Conservation (phyloP, 2,329 filamentous ascomycete genomes). For the Capronia coronata region DNA sequence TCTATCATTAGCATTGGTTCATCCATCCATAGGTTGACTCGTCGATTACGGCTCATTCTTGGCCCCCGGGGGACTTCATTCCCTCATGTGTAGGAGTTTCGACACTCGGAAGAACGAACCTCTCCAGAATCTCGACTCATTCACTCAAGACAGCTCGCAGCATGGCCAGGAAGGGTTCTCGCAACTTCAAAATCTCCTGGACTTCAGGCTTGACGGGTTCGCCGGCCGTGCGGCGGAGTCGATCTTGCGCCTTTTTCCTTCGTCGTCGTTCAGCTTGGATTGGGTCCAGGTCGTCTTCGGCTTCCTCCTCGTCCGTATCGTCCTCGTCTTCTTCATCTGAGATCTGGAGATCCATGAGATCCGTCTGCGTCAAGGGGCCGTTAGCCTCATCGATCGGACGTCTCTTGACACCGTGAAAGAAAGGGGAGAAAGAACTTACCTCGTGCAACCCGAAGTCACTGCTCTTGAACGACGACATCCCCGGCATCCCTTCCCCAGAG, state of each 20-base stretch:
- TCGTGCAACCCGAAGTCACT: conserved; percentile 86
- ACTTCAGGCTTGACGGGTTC: conserved; percentile 76
- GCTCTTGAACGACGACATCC: conserved; percentile 58
- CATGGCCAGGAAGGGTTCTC: conserved; percentile 74
- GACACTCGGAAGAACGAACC: too few relatives aligned
- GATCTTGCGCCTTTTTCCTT: conserved; percentile 69
- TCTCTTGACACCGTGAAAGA: neutral
- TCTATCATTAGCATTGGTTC: too few relatives aligned
- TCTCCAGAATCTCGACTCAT: too few relatives aligned
- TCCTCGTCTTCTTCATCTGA: conserved; percentile 64
- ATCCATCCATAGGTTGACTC: too few relatives aligned
- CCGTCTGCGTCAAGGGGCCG: conserved; percentile 41
- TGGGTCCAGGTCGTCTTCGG: conserved; percentile 74
- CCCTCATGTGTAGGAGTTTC: too few relatives aligned
- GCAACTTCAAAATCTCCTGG: conserved; percentile 71
- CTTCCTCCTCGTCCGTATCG: conserved; percentile 57
- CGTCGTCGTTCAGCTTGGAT: conserved; percentile 79
- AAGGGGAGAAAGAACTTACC: conserved; percentile 38
- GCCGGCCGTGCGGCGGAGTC: conserved; percentile 70
- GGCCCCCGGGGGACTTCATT: too few relatives aligned
- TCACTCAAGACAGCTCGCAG: conserved; percentile 72
- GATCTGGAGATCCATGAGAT: conserved; percentile 78
- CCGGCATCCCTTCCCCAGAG: conserved; percentile 48
- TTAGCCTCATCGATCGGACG: neutral
- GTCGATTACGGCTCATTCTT: too few relatives aligned